phyloP scores from a whole-genome alignment of 1,284 basidiomycete genomes.

The Sporisorium graminicola region DNA sequence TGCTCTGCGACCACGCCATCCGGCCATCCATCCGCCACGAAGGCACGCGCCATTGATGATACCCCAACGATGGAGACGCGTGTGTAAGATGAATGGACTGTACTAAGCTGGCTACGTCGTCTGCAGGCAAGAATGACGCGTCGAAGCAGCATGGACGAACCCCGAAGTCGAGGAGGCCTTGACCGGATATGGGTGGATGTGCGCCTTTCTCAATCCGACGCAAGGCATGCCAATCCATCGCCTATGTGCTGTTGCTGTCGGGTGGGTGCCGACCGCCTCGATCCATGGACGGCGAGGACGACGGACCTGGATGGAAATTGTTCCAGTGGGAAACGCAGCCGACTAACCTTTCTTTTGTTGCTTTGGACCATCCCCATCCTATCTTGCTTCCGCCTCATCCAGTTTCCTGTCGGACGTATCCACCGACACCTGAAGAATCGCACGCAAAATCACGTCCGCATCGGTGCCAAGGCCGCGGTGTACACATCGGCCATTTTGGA shows the following conservation, averaged over 20 bases:
- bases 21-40: conserved; percentile 2
- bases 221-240: background rate
- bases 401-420: conserved; percentile 94
- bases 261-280: background rate
- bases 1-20: background rate
- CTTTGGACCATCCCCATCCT: no score
- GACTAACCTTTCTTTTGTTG: conserved; percentile 8
- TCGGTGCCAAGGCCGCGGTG: conserved; percentile 91
- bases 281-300: background rate
- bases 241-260: background rate
- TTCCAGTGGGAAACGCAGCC: background rate
- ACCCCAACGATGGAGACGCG: background rate
- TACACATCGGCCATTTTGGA: conserved; percentile 92
- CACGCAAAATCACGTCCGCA: conserved; percentile 92
- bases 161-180: background rate
- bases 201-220: background rate
- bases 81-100: background rate
- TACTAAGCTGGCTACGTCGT: background rate
- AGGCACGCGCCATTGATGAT: conserved; percentile 1
- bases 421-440: conserved; percentile 93
- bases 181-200: background rate
- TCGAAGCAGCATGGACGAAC: background rate
- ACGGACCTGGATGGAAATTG: background rate
- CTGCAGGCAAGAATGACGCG: background rate
- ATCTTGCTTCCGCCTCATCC: background rate